These are phyloP conservation scores for Adansonia digitata DNA, from an alignment of 345 rosid genomes.

Conservation along the genomic window DNA sequence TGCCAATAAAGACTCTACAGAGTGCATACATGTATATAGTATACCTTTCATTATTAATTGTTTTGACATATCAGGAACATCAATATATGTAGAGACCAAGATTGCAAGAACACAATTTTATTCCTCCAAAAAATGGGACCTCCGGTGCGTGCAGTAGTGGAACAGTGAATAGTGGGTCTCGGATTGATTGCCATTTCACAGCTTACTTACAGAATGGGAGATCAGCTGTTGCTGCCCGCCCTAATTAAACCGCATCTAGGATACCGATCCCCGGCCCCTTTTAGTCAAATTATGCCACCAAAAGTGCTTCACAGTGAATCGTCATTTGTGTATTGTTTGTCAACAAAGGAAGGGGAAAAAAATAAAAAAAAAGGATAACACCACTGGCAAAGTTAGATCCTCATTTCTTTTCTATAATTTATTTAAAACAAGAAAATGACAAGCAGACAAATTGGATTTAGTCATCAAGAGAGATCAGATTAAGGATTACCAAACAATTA, in stretches of 20 bases:
- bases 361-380: too few relatives aligned
- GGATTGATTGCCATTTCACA: background rate
- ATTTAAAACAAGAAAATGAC: background rate
- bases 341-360: too few relatives aligned
- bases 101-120: background rate
- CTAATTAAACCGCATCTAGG: background rate
- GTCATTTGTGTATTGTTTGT: background rate
- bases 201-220: background rate
- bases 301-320: constrained; percentile 12
- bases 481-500: background rate
- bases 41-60: background rate
- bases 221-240: background rate
- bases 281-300: background rate
- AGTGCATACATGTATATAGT: background rate
- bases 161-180: background rate
- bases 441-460: background rate
- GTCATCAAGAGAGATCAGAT: background rate
- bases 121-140: background rate
- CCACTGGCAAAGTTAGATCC: background rate
- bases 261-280: background rate
- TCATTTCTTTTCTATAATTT: background rate
- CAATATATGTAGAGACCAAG: too few relatives aligned
- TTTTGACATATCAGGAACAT: background rate
- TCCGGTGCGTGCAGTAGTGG: background rate
- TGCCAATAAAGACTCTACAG: background rate